Conservation (phyloP, 2,329 filamentous ascomycete genomes). For the Phaeosphaeriaceae sp. region DNA sequence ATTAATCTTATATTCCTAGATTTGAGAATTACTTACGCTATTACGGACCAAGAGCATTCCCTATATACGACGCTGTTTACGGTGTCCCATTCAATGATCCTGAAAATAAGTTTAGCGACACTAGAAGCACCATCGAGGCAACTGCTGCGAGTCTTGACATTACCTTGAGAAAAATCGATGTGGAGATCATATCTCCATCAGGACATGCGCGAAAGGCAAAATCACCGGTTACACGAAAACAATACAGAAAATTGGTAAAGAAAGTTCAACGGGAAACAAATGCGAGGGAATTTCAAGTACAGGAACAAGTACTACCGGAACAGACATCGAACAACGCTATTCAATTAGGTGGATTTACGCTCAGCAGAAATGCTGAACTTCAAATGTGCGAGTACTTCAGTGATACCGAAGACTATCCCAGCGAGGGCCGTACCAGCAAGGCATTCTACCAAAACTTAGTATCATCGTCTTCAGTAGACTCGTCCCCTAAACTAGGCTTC, state of each 20-base stretch:
- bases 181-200: neutral
- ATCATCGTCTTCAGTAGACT: too few species aligned
- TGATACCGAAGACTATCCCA: constrained; percentile 1
- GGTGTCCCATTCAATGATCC: constrained; percentile 16
- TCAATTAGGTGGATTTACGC: neutral
- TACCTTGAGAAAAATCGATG: neutral
- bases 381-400: neutral
- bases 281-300: neutral
- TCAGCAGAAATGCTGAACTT: neutral
- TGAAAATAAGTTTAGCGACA: constrained; percentile 1
- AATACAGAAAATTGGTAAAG: constrained; percentile 4
- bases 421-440: too few species aligned
- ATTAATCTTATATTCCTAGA: neutral
- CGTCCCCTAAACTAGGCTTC: constrained; percentile 1
- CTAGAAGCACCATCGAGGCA: constrained; percentile 5
- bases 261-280: too few species aligned
- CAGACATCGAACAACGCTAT: neutral
- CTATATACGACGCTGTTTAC: constrained; percentile 4
- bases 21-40: constrained; percentile 12
- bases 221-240: neutral
- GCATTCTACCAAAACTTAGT: too few species aligned
- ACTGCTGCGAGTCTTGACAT: neutral
- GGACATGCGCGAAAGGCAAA: constrained; percentile 9
- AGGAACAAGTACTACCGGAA: neutral
- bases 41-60: constrained; percentile 10